A percentile compares a stretch with the other conserved stretches of the same genome.
Evolutionary conservation across 1,284 basidiomycete species (phyloP).

Genomic region (Irpex lacteus): DNA sequence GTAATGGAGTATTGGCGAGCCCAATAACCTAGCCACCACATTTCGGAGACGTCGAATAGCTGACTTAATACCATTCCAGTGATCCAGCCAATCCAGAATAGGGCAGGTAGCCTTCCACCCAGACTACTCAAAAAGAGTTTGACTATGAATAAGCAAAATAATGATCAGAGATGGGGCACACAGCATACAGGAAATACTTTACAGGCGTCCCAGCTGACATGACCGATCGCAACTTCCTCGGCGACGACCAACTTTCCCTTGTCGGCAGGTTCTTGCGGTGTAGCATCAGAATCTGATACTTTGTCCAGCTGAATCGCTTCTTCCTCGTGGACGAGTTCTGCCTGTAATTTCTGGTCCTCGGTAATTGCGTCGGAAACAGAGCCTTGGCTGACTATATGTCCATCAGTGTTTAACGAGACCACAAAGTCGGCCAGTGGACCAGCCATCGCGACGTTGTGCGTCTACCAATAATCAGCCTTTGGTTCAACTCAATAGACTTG

Average conservation of each 20-base stretch:
- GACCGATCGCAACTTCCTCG: constrained; percentile 58
- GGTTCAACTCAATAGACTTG: not conserved
- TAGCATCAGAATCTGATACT: constrained; percentile 28
- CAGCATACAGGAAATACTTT: constrained; percentile 9
- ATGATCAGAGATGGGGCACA: not conserved
- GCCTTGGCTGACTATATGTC: constrained; percentile 45
- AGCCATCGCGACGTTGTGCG: constrained; percentile 48
- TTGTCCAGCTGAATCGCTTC: constrained; percentile 39
- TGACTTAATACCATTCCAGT: constrained; percentile 18
- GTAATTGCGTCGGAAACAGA: constrained; percentile 41
- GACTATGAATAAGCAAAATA: constrained; percentile 18
- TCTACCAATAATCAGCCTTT: constrained; percentile 10
- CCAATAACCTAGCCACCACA: constrained; percentile 27
- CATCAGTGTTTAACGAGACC: constrained; percentile 54
- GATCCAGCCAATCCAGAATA: constrained; percentile 33
- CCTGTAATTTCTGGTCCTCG: constrained; percentile 31
- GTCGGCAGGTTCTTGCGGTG: constrained; percentile 19
- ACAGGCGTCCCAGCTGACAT: constrained; percentile 47
- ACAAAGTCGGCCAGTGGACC: constrained; percentile 61
- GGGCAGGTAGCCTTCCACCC: constrained; percentile 25
- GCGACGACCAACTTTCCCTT: constrained; percentile 51
- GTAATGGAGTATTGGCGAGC: constrained; percentile 28
- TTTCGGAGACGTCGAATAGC: constrained; percentile 20
- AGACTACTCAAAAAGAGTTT: constrained; percentile 27
- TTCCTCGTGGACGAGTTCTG: constrained; percentile 34